Evolutionary conservation across 176 grass and related monocot genomes (phyloP).

Genomic region (Lolium rigidum): DNA sequence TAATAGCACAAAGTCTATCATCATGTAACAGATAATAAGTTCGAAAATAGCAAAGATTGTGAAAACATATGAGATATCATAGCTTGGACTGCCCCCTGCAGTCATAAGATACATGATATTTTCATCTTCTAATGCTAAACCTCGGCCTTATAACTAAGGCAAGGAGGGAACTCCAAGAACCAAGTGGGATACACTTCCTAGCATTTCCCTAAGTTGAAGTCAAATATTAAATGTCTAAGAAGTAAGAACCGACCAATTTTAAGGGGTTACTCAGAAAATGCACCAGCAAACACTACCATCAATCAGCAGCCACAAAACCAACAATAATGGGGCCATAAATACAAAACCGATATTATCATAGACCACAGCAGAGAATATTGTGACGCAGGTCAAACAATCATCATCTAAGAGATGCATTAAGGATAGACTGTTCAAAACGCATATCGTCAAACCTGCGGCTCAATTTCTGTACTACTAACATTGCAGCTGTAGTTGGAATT

Average conservation of each 20-base stretch:
- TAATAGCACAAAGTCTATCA: no score
- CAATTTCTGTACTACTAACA: not conserved
- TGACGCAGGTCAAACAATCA: constrained; percentile 2
- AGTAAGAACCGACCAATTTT: constrained; percentile 16
- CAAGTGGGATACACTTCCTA: not conserved
- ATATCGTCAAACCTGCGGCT: not conserved
- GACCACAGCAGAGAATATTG: not conserved
- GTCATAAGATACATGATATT: not conserved
- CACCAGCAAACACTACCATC: not conserved
- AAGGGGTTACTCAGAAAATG: not conserved
- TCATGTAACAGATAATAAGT: no score
- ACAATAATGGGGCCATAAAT: not conserved
- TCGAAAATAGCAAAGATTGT: no score
- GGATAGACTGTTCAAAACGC: not conserved
- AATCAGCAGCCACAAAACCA: not conserved
- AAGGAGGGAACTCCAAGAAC: not conserved
- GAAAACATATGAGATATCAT: no score
- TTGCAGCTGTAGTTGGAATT: not conserved
- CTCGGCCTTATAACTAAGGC: not conserved
- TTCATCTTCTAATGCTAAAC: constrained; percentile 14
- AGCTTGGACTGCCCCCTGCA: no score
- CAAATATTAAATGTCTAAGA: not conserved
- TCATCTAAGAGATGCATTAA: not conserved
- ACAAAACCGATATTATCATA: not conserved
- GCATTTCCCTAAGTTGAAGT: not conserved